Percentiles rank a stretch among this genome's conserved stretches.
These are phyloP conservation scores for Dalbergia oliveri DNA, from an alignment of 306 rosid genomes.

Conservation along the genomic window DNA sequence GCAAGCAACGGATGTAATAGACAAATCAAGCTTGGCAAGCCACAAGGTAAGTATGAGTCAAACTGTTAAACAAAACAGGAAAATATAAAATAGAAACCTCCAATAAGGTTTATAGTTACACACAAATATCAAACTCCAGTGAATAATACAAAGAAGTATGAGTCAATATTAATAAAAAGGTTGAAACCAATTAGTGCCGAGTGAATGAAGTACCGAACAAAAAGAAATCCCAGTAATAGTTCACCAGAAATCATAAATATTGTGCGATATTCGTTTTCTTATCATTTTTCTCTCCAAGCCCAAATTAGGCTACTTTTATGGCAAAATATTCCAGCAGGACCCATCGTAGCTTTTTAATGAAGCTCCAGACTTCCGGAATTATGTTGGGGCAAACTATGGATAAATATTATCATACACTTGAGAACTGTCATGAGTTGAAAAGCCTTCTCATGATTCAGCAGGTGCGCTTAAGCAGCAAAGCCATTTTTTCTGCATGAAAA, in stretches of 20 bases:
- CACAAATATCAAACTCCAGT: background rate
- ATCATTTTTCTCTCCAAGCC: slow-evolving; percentile 31
- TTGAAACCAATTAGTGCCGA: slow-evolving; percentile 18
- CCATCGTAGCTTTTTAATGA: slow-evolving; percentile 58
- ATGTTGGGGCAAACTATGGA: slow-evolving; percentile 38
- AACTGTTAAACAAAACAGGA: background rate
- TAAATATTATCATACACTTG: slow-evolving; percentile 25
- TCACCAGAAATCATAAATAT: slow-evolving; percentile 38
- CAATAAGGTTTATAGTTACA: slow-evolving; percentile 22
- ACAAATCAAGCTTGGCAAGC: background rate
- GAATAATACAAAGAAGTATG: slow-evolving; percentile 1
- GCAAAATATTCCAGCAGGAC: slow-evolving; percentile 60
- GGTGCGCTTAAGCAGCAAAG: slow-evolving; percentile 68
- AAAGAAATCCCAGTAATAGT: slow-evolving; percentile 23
- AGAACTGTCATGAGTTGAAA: slow-evolving; percentile 28
- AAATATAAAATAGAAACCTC: background rate
- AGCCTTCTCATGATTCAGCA: slow-evolving; percentile 61
- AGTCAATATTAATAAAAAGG: background rate
- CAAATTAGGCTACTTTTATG: slow-evolving; percentile 38
- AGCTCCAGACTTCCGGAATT: slow-evolving; percentile 69
- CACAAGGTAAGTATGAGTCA: background rate
- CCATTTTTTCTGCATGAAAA: slow-evolving; percentile 77
- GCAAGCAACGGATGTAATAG: background rate
- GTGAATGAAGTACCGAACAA: slow-evolving; percentile 22
- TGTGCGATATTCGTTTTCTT: slow-evolving; percentile 36